phyloP scores from a whole-genome alignment of 2,329 filamentous ascomycete genomes.

The Sclerotinia minor region DNA sequence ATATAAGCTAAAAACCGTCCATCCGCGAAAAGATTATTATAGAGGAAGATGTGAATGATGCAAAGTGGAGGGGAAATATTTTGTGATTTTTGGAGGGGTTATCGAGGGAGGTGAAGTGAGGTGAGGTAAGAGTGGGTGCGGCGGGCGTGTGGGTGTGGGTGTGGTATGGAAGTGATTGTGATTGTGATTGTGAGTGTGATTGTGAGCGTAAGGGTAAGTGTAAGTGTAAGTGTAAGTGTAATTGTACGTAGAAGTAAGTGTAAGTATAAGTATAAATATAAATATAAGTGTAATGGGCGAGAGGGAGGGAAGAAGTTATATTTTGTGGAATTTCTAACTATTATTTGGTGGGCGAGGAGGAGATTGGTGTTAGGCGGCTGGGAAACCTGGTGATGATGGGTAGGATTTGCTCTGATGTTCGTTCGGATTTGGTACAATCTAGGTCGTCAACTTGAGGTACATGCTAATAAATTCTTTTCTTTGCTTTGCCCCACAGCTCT shows the following conservation, averaged over 20 bases:
- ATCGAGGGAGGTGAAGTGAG: conserved; percentile 8
- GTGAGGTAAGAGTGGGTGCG: not conserved
- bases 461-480: not conserved
- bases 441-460: conserved; percentile 12
- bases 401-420: conserved; percentile 17
- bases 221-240: too few species aligned
- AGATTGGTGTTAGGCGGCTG: not conserved
- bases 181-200: not conserved
- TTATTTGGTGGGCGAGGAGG: not conserved
- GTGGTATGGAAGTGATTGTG: not conserved
- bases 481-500: conserved; percentile 16
- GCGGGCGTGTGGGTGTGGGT: not conserved
- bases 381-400: not conserved
- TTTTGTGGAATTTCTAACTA: not conserved
- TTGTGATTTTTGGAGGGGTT: conserved; percentile 13
- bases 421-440: conserved; percentile 18
- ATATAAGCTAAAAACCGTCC: conserved; percentile 36
- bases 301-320: not conserved
- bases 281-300: too few species aligned
- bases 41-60: not conserved
- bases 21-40: conserved; percentile 28
- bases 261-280: too few species aligned
- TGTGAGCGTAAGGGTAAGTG: not conserved
- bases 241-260: too few species aligned
- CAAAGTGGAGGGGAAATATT: conserved; percentile 12